Conservation (phyloP, 495 filamentous ascomycete species). For the Xylaria venustula region DNA sequence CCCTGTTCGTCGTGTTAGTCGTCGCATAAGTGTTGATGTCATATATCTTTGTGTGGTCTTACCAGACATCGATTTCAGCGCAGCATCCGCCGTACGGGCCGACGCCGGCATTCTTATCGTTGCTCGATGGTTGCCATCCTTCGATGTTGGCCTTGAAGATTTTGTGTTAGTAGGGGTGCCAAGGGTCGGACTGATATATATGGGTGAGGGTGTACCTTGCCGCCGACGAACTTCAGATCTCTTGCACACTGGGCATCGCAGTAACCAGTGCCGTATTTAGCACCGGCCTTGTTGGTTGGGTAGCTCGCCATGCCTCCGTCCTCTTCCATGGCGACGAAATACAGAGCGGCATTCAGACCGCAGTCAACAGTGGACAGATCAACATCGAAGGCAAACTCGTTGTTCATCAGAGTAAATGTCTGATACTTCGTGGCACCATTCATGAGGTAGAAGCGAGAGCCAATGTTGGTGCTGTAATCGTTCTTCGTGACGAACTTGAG, state of each 20-base stretch:
- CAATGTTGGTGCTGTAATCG: conserved; percentile 48
- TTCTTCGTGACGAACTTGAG: conserved; percentile 58
- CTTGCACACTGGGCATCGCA: conserved; percentile 59
- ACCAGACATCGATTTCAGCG: conserved; percentile 70
- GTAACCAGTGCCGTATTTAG: conserved; percentile 61
- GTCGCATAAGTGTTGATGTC: not conserved
- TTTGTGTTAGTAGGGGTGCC: not conserved
- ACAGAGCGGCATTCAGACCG: conserved; percentile 59
- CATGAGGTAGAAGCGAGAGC: conserved; percentile 58
- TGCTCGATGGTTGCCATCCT: conserved; percentile 57
- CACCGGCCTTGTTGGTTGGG: conserved; percentile 56
- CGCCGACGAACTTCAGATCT: conserved; percentile 53
- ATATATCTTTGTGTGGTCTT: not conserved
- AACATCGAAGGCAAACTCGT: conserved; percentile 62
- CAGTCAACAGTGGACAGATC: conserved; percentile 54
- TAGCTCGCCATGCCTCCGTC: conserved; percentile 55
- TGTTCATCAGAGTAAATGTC: conserved; percentile 53
- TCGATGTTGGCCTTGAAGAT: conserved; percentile 51
- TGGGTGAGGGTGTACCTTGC: conserved; percentile 26
- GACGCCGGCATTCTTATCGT: conserved; percentile 58
- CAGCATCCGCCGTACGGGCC: conserved; percentile 67
- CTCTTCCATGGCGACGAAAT: conserved; percentile 57
- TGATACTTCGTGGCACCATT: conserved; percentile 51
- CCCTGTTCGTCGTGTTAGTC: conserved; percentile 31
- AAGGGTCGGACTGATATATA: not conserved